Percentiles rank a stretch among this genome's conserved stretches.
phyloP scores from a whole-genome alignment of 2,329 filamentous ascomycete species.

The Aspergillus hortae region DNA sequence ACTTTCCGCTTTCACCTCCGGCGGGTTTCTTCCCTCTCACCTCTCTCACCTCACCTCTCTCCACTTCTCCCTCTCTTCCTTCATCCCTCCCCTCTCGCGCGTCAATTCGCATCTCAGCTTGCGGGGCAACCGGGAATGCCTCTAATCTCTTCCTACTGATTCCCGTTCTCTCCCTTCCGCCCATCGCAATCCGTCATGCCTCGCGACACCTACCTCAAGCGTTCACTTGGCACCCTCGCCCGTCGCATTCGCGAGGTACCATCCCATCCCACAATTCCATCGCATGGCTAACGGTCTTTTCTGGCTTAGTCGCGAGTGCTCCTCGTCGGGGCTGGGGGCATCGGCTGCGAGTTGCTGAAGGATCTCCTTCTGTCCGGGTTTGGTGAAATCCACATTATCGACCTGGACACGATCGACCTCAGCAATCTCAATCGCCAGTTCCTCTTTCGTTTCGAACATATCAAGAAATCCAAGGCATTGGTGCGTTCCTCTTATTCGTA shows the following conservation, averaged over 20 bases:
- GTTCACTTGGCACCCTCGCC: constrained; percentile 42
- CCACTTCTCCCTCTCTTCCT: constrained; percentile 6
- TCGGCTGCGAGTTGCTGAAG: constrained; percentile 96
- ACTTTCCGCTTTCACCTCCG: constrained; percentile 4
- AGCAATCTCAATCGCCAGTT: constrained; percentile 98
- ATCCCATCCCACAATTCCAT: not conserved
- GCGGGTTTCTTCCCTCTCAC: not conserved
- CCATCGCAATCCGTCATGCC: constrained; percentile 22
- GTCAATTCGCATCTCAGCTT: not conserved
- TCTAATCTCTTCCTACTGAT: constrained; percentile 4
- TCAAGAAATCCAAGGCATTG: constrained; percentile 93
- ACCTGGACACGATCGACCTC: constrained; percentile 96
- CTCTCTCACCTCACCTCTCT: constrained; percentile 8
- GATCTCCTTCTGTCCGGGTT: constrained; percentile 91
- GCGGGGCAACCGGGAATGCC: constrained; percentile 11
- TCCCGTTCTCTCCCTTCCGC: constrained; percentile 12
- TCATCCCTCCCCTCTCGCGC: constrained; percentile 5
- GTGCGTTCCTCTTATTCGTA: constrained; percentile 48
- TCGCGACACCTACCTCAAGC: constrained; percentile 41
- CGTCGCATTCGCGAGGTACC: constrained; percentile 40
- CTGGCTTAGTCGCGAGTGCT: constrained; percentile 70
- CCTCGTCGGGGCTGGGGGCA: constrained; percentile 94
- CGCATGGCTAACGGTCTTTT: not conserved
- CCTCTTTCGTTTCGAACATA: constrained; percentile 92
- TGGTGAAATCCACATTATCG: constrained; percentile 88